phyloP scores from a whole-genome alignment of 441 rosid species.

The Gossypium schwendimanii region DNA sequence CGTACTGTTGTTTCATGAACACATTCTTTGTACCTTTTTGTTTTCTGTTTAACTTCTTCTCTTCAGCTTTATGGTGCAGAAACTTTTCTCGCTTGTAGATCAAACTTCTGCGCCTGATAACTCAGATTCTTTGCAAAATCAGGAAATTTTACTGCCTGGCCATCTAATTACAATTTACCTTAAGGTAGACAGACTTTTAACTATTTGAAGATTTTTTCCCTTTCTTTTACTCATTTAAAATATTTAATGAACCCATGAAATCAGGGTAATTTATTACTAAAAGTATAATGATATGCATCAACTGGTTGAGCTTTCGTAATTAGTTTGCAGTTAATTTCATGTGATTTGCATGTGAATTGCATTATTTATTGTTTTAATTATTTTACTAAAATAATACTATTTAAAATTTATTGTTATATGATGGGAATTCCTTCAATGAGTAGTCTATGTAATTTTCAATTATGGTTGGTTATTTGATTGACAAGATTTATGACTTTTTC shows the following conservation, averaged over 20 bases:
- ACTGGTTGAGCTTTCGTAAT: background rate
- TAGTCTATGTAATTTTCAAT: background rate
- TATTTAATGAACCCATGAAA: background rate
- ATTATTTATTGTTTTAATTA: background rate
- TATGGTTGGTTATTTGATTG: background rate
- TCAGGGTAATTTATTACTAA: background rate
- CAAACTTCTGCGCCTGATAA: conserved; percentile 83
- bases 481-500: background rate
- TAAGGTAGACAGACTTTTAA: conserved; percentile 47
- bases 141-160: conserved; percentile 91
- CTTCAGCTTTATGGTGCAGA: conserved; percentile 84
- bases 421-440: background rate
- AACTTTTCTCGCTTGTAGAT: conserved; percentile 90
- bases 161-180: conserved; percentile 81
- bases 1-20: background rate
- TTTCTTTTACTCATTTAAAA: background rate
- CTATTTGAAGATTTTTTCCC: background rate
- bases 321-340: background rate
- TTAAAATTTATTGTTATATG: background rate
- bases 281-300: background rate
- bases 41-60: conserved; percentile 22
- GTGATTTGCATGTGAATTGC: background rate
- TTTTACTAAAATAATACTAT: background rate
- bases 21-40: conserved; percentile 4
- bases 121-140: conserved; percentile 93